These are phyloP conservation scores for Medakamo hakoo DNA, from an alignment of 139 green algal species.

Conservation along the genomic window DNA sequence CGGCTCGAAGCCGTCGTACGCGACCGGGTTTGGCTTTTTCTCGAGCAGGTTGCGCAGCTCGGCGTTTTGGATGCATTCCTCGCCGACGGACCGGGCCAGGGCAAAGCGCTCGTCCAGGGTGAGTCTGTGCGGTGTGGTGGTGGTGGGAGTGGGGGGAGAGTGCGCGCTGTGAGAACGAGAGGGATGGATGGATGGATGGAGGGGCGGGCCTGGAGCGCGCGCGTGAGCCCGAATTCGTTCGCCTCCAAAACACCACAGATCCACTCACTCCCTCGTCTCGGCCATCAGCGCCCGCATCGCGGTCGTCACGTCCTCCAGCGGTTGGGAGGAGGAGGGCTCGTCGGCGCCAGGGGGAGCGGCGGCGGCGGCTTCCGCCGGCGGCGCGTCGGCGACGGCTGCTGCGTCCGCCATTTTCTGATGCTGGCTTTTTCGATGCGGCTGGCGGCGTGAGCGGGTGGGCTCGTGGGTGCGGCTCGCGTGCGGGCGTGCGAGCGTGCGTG, in stretches of 20 bases:
- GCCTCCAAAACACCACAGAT: background rate
- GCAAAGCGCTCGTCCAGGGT: slow-evolving; percentile 72
- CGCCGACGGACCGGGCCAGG: slow-evolving; percentile 59
- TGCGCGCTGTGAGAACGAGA: slow-evolving; percentile 4
- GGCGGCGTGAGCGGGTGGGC: too few species aligned
- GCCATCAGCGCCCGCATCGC: background rate
- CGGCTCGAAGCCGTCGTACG: slow-evolving; percentile 98
- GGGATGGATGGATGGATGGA: background rate
- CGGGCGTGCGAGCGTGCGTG: too few species aligned
- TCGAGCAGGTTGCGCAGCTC: slow-evolving; percentile 75
- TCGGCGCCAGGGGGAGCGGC: background rate
- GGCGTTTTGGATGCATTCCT: slow-evolving; percentile 88
- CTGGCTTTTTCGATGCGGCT: too few species aligned
- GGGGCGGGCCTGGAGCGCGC: too few species aligned
- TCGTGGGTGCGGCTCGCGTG: too few species aligned
- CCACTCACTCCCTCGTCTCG: background rate
- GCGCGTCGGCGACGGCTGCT: background rate
- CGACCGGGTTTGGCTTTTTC: slow-evolving; percentile 71
- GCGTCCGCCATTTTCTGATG: too few species aligned
- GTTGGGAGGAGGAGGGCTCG: too few species aligned
- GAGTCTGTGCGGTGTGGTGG: slow-evolving; percentile 25
- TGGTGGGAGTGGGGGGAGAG: slow-evolving; percentile 41
- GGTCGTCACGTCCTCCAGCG: background rate
- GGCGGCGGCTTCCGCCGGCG: too few species aligned
- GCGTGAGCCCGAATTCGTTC: background rate